Percentiles rank a stretch among this genome's conserved stretches.
These are phyloP conservation scores for Dinochytrium kinnereticum DNA, from an alignment of 371 early-diverging fungal species.

Conservation along the genomic window DNA sequence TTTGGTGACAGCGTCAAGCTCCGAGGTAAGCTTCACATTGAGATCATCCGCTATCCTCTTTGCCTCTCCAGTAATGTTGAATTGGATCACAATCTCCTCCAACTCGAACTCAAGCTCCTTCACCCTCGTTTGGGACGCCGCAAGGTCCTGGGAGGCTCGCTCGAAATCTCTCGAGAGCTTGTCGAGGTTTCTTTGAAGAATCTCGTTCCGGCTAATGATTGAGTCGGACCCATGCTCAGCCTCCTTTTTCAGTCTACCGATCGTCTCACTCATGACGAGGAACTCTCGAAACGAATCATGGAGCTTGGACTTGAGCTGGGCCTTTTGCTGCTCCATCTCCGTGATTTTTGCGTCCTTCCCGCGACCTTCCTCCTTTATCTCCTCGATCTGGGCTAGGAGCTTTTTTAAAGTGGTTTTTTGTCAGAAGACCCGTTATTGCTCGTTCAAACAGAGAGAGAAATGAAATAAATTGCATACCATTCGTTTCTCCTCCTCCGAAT, in stretches of 20 bases:
- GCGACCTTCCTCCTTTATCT: constrained; percentile 25
- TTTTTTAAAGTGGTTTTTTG: too few species aligned
- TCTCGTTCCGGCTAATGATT: constrained; percentile 48
- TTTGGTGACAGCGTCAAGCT: constrained; percentile 34
- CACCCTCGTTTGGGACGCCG: constrained; percentile 30
- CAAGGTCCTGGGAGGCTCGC: constrained; percentile 44
- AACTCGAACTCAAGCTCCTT: constrained; percentile 57
- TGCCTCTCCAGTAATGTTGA: constrained; percentile 52
- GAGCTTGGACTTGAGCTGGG: constrained; percentile 47
- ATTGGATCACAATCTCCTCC: constrained; percentile 50
- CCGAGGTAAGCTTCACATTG: constrained; percentile 38
- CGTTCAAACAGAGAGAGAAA: too few species aligned
- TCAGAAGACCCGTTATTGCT: too few species aligned
- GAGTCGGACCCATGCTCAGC: constrained; percentile 52
- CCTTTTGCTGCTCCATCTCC: constrained; percentile 33
- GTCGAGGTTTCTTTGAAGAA: constrained; percentile 54
- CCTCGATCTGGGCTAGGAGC: constrained; percentile 44
- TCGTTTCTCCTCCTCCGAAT: constrained; percentile 55
- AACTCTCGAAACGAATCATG: constrained; percentile 54
- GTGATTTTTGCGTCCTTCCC: constrained; percentile 39
- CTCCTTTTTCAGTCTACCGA: constrained; percentile 43
- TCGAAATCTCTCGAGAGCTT: constrained; percentile 54
- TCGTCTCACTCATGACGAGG: constrained; percentile 50
- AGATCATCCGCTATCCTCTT: constrained; percentile 40
- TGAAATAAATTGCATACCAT: constrained; percentile 27